These are phyloP conservation scores for Rhizophora apiculata DNA, from an alignment of 345 rosid species.

Conservation along the genomic window DNA sequence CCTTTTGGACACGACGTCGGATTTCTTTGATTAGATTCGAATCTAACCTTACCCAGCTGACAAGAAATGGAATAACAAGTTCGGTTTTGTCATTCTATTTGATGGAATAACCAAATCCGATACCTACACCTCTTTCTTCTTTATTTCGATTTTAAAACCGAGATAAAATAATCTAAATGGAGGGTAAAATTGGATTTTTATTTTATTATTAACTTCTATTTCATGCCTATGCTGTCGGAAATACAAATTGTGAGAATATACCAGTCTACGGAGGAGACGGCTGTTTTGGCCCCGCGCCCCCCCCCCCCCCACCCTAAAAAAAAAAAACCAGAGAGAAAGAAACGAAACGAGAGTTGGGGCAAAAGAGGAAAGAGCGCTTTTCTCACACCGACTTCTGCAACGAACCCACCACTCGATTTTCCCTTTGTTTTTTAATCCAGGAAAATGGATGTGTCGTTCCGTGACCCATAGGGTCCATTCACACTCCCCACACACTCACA, in stretches of 20 bases:
- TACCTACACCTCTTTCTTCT: no score
- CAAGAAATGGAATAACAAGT: no score
- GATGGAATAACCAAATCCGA: not conserved
- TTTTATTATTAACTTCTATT: no score
- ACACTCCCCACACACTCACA: not conserved
- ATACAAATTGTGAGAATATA: not conserved
- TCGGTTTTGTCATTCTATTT: not conserved
- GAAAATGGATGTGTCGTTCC: not conserved
- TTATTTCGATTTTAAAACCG: no score
- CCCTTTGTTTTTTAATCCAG: not conserved
- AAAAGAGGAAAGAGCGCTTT: conserved; percentile 19
- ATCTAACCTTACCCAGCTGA: no score
- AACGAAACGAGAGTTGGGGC: not conserved
- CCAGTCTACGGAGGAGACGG: not conserved
- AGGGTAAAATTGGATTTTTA: no score
- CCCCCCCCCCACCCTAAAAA: not conserved
- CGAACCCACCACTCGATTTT: not conserved
- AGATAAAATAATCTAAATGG: no score
- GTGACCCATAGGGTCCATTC: conserved; percentile 10
- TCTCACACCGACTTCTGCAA: conserved; percentile 22
- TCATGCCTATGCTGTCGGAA: no score
- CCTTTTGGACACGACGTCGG: no score
- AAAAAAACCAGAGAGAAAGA: not conserved
- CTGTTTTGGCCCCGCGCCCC: conserved; percentile 7
- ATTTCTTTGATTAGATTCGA: no score